Evolutionary conservation across 441 rosid species (phyloP), one percentile per base, ranked within the genome.

Genomic region (Adansonia grandidieri): DNA sequence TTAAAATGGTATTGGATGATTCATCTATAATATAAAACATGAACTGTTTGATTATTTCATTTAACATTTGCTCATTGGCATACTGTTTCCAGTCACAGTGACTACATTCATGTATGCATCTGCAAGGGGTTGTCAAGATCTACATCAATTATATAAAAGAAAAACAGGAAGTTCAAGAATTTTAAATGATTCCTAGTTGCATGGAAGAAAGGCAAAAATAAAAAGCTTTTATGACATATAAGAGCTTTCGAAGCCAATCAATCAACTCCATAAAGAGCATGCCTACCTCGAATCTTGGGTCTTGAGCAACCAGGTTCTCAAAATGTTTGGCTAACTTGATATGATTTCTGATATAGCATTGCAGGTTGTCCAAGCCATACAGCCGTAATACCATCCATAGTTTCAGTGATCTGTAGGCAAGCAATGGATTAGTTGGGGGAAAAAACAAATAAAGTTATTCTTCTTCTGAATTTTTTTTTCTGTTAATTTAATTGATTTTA

Each of bases 361-460:
- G 96, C 61, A 93, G 90, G 56, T 84, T 86, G 81, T 90, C 92
- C 77, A 89, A 32, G 80, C 98, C 98, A 82, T 95, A 93, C 28
- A 95, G 84, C 60, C 96, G 82, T 77, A 95, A 84, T 32, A 92
- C 96, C 96, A 92, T 89, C 97, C 98, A 92, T 74, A 92, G 83
- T 79, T 93, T 94, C 84, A 95, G 76, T 68, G 98, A 93, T 80
- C 97, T 95, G 82, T 61, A 17, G 61, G 9, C 40, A 70, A 78
- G 48, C 44, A 56, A 42, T 8, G 53, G 56, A 64, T 76, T 66
- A 77, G 32, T 51, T 54, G 50, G 47, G 51, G 10, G 72, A 50
- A n/a, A 4, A 45, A 13, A 8, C 1, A 54, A 44, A 67, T 9
- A 62, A 62, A 62, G 17, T 13, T 57, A 57, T 19, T 19, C 3